Evolutionary conservation across 352 stramenopile genomes (phyloP).

Genomic region (Globisporangium irregulare): DNA sequence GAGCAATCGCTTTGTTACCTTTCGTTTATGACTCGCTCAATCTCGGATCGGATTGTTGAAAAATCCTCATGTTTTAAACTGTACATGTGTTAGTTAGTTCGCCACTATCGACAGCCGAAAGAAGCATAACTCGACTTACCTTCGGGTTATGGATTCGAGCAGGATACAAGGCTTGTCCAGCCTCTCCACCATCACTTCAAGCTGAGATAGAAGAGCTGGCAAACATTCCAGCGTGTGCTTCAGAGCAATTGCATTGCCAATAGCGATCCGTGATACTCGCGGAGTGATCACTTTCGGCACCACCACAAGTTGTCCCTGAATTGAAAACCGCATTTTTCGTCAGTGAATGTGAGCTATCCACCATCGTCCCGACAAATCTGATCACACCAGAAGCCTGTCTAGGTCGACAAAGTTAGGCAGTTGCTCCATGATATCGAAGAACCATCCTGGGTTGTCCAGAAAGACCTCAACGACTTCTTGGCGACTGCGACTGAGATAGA

Average conservation of each 20-base stretch:
- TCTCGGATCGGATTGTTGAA: constrained; percentile 45
- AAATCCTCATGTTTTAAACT: constrained; percentile 63
- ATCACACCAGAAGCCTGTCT: constrained; percentile 64
- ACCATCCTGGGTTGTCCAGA: constrained; percentile 76
- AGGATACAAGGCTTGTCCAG: constrained; percentile 36
- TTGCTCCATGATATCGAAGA: constrained; percentile 79
- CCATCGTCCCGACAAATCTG: background rate
- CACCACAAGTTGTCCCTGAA: constrained; percentile 69
- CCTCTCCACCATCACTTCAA: constrained; percentile 34
- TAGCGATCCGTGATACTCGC: constrained; percentile 59
- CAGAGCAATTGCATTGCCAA: constrained; percentile 79
- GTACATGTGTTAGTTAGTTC: background rate
- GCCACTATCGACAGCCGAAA: background rate
- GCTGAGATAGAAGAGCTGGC: constrained; percentile 47
- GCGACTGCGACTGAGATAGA: constrained; percentile 42
- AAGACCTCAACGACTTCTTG: constrained; percentile 75
- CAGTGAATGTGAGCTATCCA: background rate
- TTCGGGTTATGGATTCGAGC: constrained; percentile 64
- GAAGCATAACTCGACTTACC: constrained; percentile 25
- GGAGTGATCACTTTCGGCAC: constrained; percentile 77
- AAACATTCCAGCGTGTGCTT: constrained; percentile 78
- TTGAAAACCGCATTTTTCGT: constrained; percentile 1
- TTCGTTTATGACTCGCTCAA: constrained; percentile 76
- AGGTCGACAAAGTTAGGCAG: constrained; percentile 70
- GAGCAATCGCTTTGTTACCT: constrained; percentile 26